Conservation (phyloP, 1,139 yeast species). For the Eremothecium sinecaudum region DNA sequence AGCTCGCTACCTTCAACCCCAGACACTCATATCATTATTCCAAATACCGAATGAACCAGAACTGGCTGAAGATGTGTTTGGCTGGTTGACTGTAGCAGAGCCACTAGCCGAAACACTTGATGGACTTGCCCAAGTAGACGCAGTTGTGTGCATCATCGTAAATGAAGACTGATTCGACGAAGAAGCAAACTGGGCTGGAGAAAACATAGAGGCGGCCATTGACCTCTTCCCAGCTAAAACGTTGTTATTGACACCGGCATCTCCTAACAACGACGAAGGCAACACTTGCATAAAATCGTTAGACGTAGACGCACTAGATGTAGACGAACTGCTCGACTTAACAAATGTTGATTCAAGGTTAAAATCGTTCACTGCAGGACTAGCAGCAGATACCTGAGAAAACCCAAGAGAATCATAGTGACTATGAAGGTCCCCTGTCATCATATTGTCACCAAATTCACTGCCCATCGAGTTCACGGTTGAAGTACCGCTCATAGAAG, state of each 20-base stretch:
- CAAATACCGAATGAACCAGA: slow-evolving; percentile 27
- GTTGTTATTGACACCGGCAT: not conserved
- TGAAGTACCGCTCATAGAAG: slow-evolving; percentile 14
- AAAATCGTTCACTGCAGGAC: slow-evolving; percentile 7
- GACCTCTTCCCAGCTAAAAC: slow-evolving; percentile 1
- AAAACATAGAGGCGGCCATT: slow-evolving; percentile 1
- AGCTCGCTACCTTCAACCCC: slow-evolving; percentile 26
- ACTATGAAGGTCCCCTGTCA: slow-evolving; percentile 11
- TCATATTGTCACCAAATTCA: slow-evolving; percentile 12
- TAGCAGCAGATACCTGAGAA: slow-evolving; percentile 8
- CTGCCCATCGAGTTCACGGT: slow-evolving; percentile 13
- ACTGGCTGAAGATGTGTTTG: slow-evolving; percentile 15
- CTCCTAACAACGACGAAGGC: slow-evolving; percentile 9
- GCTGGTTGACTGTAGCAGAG: slow-evolving; percentile 1
- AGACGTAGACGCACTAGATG: slow-evolving; percentile 4
- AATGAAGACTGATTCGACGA: slow-evolving; percentile 4
- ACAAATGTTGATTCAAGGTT: slow-evolving; percentile 4
- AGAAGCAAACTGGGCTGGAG: slow-evolving; percentile 1
- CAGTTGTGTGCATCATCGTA: slow-evolving; percentile 1
- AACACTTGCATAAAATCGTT: slow-evolving; percentile 9
- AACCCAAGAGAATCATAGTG: slow-evolving; percentile 8
- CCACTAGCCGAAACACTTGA: slow-evolving; percentile 6
- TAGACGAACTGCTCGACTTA: slow-evolving; percentile 1
- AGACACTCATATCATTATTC: slow-evolving; percentile 31
- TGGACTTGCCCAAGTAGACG: slow-evolving; percentile 6